Evolutionary conservation across 1,284 basidiomycete species (phyloP).

Genomic region (Ustilago sp.): DNA sequence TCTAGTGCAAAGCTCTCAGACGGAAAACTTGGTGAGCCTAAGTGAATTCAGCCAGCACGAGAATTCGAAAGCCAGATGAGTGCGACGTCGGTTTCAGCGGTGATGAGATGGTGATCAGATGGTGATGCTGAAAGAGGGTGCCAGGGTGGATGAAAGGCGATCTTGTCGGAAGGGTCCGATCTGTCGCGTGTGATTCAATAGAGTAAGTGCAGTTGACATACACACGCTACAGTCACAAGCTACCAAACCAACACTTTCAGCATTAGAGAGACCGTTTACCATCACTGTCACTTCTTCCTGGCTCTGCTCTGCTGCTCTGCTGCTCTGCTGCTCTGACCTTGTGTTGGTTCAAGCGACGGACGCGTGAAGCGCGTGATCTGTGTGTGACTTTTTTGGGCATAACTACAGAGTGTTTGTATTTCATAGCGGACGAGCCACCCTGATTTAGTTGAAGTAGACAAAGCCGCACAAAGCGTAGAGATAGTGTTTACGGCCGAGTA

Average conservation of each 20-base stretch:
- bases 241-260: conserved; percentile 1
- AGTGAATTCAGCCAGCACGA: background rate
- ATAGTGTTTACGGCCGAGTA: too few relatives aligned
- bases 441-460: too few relatives aligned
- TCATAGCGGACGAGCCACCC: too few relatives aligned
- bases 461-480: too few relatives aligned
- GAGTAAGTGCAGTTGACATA: background rate
- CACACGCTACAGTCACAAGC: background rate
- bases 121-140: background rate
- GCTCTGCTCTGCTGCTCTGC: background rate
- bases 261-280: too few relatives aligned
- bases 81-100: background rate
- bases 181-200: background rate
- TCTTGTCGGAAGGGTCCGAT: background rate
- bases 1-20: background rate
- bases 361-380: background rate
- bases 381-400: background rate
- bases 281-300: too few relatives aligned
- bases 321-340: background rate
- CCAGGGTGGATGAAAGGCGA: background rate
- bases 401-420: too few relatives aligned
- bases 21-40: background rate
- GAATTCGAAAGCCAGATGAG: background rate
- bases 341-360: background rate
- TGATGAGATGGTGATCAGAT: background rate